Percentiles rank a stretch among this genome's conserved stretches.
phyloP scores from a whole-genome alignment of 2,329 filamentous ascomycete species.

The Cladosporium oxysporum region DNA sequence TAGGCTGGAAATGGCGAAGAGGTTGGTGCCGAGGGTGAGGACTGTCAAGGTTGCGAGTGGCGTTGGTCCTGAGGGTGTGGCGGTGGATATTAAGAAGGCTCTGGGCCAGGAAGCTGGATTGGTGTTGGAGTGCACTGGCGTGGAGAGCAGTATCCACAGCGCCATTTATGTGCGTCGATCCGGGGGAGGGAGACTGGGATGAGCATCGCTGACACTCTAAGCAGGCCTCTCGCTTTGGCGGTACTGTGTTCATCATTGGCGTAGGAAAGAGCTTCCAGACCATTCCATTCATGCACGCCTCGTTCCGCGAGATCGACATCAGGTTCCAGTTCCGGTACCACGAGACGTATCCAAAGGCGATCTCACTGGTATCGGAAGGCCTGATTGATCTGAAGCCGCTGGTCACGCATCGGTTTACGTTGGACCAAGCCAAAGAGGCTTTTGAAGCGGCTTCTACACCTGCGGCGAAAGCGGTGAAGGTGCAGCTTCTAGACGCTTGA shows the following conservation, averaged over 20 bases:
- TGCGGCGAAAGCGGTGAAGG: slow-evolving; percentile 39
- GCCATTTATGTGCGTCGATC: slow-evolving; percentile 35
- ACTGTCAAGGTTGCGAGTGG: slow-evolving; percentile 40
- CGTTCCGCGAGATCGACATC: slow-evolving; percentile 42
- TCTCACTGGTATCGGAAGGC: slow-evolving; percentile 43
- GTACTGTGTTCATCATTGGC: slow-evolving; percentile 41
- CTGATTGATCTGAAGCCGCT: slow-evolving; percentile 43
- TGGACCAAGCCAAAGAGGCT: slow-evolving; percentile 41
- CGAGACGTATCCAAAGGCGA: slow-evolving; percentile 45
- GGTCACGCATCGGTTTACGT: slow-evolving; percentile 41
- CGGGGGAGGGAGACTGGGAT: slow-evolving; percentile 4
- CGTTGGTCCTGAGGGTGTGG: slow-evolving; percentile 39
- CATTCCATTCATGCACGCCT: slow-evolving; percentile 44
- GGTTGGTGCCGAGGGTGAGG: slow-evolving; percentile 40
- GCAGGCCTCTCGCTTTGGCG: slow-evolving; percentile 38
- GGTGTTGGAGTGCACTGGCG: slow-evolving; percentile 40
- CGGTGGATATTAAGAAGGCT: slow-evolving; percentile 39
- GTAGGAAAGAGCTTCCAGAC: slow-evolving; percentile 39
- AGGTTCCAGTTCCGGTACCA: slow-evolving; percentile 44
- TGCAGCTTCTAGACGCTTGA: slow-evolving; percentile 36
- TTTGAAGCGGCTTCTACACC: slow-evolving; percentile 42
- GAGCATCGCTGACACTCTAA: slow-evolving; percentile 5
- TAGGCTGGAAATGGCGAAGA: slow-evolving; percentile 42
- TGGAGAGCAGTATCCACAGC: slow-evolving; percentile 36
- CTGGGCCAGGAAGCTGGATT: slow-evolving; percentile 37